A percentile compares a stretch with the other conserved stretches of the same genome.
Conservation (phyloP, 257 asterid species). For the Solanum appendiculatum region DNA sequence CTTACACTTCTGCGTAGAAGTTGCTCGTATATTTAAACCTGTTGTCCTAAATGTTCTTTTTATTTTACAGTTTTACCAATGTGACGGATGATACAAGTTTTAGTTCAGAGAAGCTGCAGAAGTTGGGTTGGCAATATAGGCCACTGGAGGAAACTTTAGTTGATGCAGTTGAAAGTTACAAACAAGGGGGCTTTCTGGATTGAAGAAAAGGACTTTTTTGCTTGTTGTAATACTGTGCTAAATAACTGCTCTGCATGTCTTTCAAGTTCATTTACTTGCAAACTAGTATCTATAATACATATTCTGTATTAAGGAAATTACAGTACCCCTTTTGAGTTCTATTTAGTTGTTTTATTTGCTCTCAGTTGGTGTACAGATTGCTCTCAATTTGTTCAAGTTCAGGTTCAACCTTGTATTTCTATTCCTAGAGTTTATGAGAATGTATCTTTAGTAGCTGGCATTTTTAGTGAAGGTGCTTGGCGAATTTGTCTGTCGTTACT, state of each 20-base stretch:
- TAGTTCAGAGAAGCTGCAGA: constrained; percentile 51
- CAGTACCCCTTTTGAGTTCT: background rate
- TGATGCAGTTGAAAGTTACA: constrained; percentile 62
- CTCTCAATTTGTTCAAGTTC: background rate
- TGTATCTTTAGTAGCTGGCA: background rate
- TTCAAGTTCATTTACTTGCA: background rate
- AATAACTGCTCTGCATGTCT: background rate
- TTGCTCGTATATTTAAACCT: background rate
- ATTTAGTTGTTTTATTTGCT: background rate
- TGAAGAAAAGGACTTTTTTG: background rate
- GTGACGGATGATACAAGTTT: background rate
- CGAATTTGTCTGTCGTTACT: background rate
- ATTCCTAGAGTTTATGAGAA: background rate
- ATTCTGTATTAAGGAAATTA: background rate
- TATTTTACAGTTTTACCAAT: constrained; percentile 39
- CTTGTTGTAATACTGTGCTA: background rate
- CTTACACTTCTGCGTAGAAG: background rate
- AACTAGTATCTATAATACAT: background rate
- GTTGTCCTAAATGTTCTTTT: background rate
- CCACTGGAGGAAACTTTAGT: constrained; percentile 48
- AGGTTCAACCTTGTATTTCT: background rate
- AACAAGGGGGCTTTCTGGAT: constrained; percentile 31
- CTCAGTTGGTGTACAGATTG: background rate
- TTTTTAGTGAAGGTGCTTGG: background rate
- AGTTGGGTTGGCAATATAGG: constrained; percentile 60